These are phyloP conservation scores for Malassezia vespertilionis DNA, from an alignment of 1,284 basidiomycete genomes.

Conservation along the genomic window DNA sequence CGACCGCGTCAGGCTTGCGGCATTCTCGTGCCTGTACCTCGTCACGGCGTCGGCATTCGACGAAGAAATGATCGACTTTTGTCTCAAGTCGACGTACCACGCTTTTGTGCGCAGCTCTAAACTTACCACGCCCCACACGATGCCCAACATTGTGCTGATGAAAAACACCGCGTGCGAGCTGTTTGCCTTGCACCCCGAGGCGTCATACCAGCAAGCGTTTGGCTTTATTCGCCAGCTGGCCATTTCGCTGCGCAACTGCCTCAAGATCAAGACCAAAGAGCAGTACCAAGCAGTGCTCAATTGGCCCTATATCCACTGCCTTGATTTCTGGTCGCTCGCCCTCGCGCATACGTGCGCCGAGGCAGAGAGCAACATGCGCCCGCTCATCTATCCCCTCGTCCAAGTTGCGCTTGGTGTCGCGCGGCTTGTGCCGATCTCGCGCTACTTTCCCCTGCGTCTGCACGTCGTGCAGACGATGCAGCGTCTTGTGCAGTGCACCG, in stretches of 20 bases:
- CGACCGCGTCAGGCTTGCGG: conserved; percentile 73
- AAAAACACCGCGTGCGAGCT: conserved; percentile 93
- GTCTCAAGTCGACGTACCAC: conserved; percentile 80
- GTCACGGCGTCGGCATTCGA: conserved; percentile 70
- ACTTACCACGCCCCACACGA: conserved; percentile 69
- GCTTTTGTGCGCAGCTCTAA: conserved; percentile 70
- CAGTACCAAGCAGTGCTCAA: conserved; percentile 53
- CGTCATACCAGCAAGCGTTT: conserved; percentile 85
- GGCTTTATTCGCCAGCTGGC: conserved; percentile 92
- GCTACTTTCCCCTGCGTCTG: conserved; percentile 70
- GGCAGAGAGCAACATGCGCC: conserved; percentile 60
- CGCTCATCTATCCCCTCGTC: conserved; percentile 85
- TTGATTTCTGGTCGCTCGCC: conserved; percentile 93
- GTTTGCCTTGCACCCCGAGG: conserved; percentile 60
- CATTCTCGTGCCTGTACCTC: conserved; percentile 65
- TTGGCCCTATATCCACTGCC: conserved; percentile 91
- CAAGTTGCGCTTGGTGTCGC: conserved; percentile 87
- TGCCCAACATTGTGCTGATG: conserved; percentile 92
- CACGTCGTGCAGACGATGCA: conserved; percentile 64
- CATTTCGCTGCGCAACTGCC: conserved; percentile 78
- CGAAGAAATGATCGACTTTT: conserved; percentile 68
- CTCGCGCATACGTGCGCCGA: conserved; percentile 31
- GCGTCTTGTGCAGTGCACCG: conserved; percentile 64
- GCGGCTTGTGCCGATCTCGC: conserved; percentile 72
- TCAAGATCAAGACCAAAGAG: conserved; percentile 62